A percentile compares a stretch with the other conserved stretches of the same genome.
phyloP scores from a whole-genome alignment of 352 stramenopile genomes.

The Phytophthora tubulina region DNA sequence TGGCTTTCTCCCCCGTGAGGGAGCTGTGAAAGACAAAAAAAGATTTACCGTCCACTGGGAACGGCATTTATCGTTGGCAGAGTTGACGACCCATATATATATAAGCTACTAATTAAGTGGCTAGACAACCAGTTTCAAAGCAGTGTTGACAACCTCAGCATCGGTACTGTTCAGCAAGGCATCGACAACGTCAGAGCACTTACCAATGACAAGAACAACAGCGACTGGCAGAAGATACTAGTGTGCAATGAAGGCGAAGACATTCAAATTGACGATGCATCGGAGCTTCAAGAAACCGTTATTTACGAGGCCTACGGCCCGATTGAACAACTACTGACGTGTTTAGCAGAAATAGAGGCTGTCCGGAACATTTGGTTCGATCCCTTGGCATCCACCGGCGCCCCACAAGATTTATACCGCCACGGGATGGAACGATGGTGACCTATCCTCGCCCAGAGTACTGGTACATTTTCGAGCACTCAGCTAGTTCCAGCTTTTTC shows the following conservation, averaged over 20 bases:
- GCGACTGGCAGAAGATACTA: neutral
- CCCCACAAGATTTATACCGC: neutral
- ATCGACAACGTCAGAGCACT: neutral
- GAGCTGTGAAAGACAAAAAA: neutral
- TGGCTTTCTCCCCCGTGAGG: neutral
- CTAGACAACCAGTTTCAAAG: constrained; percentile 11
- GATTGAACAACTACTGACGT: neutral
- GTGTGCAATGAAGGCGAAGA: neutral
- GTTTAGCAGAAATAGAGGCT: neutral
- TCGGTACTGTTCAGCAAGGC: neutral
- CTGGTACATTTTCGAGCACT: neutral
- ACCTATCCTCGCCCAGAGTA: neutral
- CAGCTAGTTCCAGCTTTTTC: neutral
- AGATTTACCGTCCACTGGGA: constrained; percentile 2
- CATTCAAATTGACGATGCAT: constrained; percentile 2
- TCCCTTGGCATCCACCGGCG: neutral
- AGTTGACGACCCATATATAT: neutral
- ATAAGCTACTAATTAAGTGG: neutral
- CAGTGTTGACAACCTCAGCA: neutral
- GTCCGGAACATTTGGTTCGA: neutral
- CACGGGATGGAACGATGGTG: neutral
- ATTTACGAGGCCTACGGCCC: neutral
- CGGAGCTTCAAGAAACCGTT: neutral
- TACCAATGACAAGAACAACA: neutral
- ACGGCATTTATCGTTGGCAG: constrained; percentile 7